A percentile compares a stretch with the other conserved stretches of the same genome.
Conservation (phyloP, 352 stramenopile genomes). For the Phytophthora multivora region DNA sequence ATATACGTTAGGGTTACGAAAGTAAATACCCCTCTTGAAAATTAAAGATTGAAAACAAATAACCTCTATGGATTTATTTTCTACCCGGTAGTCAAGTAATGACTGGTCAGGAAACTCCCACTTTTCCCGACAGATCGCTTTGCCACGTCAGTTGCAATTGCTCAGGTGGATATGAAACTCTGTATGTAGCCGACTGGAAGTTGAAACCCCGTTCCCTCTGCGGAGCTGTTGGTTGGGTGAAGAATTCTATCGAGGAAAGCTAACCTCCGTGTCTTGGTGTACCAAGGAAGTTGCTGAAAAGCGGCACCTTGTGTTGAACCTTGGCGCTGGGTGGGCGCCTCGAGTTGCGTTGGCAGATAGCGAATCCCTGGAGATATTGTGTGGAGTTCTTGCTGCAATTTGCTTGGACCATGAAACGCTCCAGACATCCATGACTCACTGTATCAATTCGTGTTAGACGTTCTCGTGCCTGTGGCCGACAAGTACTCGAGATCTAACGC, state of each 20-base stretch:
- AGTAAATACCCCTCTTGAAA: not conserved
- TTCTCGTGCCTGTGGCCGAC: not conserved
- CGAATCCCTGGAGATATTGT: constrained; percentile 61
- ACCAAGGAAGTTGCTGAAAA: constrained; percentile 37
- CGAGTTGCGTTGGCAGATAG: constrained; percentile 48
- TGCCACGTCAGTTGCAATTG: constrained; percentile 10
- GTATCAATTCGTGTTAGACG: not conserved
- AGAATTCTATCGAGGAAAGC: constrained; percentile 23
- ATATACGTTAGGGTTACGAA: not conserved
- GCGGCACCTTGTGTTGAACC: constrained; percentile 19
- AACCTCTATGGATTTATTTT: not conserved
- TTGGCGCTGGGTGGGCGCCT: constrained; percentile 11
- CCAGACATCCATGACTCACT: constrained; percentile 42
- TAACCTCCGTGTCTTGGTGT: constrained; percentile 11
- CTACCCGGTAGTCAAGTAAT: not conserved
- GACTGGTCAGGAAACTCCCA: constrained; percentile 12
- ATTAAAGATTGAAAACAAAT: too few relatives aligned
- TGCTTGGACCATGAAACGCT: constrained; percentile 79
- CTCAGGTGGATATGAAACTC: not conserved
- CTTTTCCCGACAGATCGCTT: not conserved
- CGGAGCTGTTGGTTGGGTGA: constrained; percentile 29
- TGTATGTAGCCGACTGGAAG: constrained; percentile 15
- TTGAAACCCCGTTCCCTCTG: constrained; percentile 27
- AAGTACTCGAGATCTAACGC: constrained; percentile 7
- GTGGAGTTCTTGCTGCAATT: constrained; percentile 82